Evolutionary conservation across 345 rosid genomes (phyloP), one percentile per base, ranked within the genome.

Genomic region (Gossypium longicalyx): DNA sequence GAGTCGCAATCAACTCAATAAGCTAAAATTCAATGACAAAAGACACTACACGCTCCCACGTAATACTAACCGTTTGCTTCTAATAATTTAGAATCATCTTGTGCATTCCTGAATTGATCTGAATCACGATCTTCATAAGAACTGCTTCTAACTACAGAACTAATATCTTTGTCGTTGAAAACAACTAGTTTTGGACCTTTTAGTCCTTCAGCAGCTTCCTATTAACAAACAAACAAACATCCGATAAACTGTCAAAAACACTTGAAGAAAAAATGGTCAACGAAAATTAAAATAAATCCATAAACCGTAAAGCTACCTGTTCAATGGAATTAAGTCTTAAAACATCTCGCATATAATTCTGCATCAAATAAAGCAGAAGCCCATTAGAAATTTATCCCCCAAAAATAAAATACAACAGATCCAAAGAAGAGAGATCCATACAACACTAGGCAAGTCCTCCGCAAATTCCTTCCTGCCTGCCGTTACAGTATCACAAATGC

Each of bases 171-270:
- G 16, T 86, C 90, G 76, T 86, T 74, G 67, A 86, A 89, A 76
- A 92, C 87, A 73, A 84, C 73, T 78, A 76, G 82, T 79, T 91
- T 84, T 23, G 97, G 97, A 78, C 84, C 97, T 80, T 86, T 87
- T 80, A 92, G 75, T 51, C 81, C 87, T 85, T 84, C 74, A 20
- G 79, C 86, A 64, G 81, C 88, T 83, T 87, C 97, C 98, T 94
- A 67, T 83, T 62, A 63, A 73, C 71, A 77, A 76, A 71, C 29
- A 20, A 77, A 54, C 71, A 59, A 65, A 71, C 73, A 69, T 6
- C 61, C 61, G 7, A 48, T 27, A 77, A 53, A 17, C 15, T 13
- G 74, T 45, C 15, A 64, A 74, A 20, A 51, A 25, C 9, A 20
- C 43, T 41, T 53, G 15, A 53, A 77, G 48, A 45, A n/a, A 70